Percentiles rank a stretch among this genome's conserved stretches.
Evolutionary conservation across 2,329 filamentous ascomycete genomes (phyloP).

Genomic region (Penicillium olsonii): DNA sequence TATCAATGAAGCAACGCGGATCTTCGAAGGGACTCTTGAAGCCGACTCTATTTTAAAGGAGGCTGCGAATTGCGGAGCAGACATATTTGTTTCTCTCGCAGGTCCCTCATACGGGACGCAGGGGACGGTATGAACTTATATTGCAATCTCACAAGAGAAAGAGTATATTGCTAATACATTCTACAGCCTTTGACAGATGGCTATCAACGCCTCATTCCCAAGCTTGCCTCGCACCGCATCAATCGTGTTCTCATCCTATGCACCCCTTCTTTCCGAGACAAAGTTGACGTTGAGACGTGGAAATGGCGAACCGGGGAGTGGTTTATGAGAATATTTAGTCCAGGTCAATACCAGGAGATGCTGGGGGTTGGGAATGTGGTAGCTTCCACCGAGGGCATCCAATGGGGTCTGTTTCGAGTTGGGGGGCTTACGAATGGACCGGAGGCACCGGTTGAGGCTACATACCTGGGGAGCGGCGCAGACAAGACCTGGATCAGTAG

Average conservation of each 20-base stretch:
- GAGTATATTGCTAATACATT: neutral
- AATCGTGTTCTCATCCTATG: constrained; percentile 7
- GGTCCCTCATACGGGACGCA: constrained; percentile 4
- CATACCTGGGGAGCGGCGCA: constrained; percentile 1
- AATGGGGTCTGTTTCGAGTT: constrained; percentile 10
- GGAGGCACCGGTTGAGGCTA: constrained; percentile 3
- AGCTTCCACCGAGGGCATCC: neutral
- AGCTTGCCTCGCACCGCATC: constrained; percentile 2
- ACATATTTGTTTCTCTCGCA: constrained; percentile 13
- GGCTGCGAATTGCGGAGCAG: constrained; percentile 1
- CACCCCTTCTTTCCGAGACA: constrained; percentile 9
- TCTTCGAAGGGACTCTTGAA: constrained; percentile 11
- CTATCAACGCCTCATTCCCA: constrained; percentile 6
- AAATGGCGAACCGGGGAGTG: constrained; percentile 9
- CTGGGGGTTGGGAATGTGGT: constrained; percentile 3
- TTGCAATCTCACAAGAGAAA: neutral
- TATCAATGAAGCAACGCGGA: neutral
- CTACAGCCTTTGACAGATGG: constrained; percentile 5
- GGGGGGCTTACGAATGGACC: constrained; percentile 8
- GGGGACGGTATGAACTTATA: constrained; percentile 5
- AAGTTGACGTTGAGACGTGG: constrained; percentile 1
- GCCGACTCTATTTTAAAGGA: constrained; percentile 1
- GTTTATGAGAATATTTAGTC: constrained; percentile 3
- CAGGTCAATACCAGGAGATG: constrained; percentile 5
- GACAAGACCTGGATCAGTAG: constrained; percentile 10